A percentile compares a stretch with the other conserved stretches of the same genome.
Evolutionary conservation across 441 rosid genomes (phyloP).

Genomic region (Gossypium gossypioides): DNA sequence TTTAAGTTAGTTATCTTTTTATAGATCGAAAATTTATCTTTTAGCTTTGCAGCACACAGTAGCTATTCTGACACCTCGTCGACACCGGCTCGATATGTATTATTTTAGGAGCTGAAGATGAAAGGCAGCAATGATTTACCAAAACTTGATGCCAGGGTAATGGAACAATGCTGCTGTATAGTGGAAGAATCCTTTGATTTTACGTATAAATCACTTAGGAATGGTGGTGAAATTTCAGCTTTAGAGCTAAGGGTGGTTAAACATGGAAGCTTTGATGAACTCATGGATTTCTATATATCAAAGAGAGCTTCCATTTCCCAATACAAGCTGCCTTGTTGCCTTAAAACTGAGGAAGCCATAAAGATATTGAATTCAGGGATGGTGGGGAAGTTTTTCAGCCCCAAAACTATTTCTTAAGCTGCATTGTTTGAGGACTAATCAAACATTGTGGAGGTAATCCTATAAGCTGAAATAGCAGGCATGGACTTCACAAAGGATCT

Average conservation of each 20-base stretch:
- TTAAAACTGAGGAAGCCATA: too few relatives aligned
- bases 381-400: too few relatives aligned
- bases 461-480: neutral
- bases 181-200: too few relatives aligned
- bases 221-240: slow-evolving; percentile 50
- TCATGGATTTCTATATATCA: slow-evolving; percentile 48
- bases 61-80: slow-evolving; percentile 28
- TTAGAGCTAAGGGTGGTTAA: slow-evolving; percentile 56
- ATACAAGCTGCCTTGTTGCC: too few relatives aligned
- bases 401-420: slow-evolving; percentile 1
- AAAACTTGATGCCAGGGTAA: slow-evolving; percentile 23
- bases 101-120: neutral
- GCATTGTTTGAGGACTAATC: too few relatives aligned
- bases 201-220: slow-evolving; percentile 16
- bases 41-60: slow-evolving; percentile 1
- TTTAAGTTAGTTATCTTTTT: too few relatives aligned
- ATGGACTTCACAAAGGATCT: too few relatives aligned
- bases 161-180: slow-evolving; percentile 23
- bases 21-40: too few relatives aligned
- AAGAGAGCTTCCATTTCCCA: too few relatives aligned
- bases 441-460: too few relatives aligned
- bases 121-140: slow-evolving; percentile 16
- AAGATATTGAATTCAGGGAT: too few relatives aligned
- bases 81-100: too few relatives aligned
- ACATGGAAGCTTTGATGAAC: slow-evolving; percentile 54